Conservation (phyloP, 176 grass and related monocot genomes). For the Canna indica region DNA sequence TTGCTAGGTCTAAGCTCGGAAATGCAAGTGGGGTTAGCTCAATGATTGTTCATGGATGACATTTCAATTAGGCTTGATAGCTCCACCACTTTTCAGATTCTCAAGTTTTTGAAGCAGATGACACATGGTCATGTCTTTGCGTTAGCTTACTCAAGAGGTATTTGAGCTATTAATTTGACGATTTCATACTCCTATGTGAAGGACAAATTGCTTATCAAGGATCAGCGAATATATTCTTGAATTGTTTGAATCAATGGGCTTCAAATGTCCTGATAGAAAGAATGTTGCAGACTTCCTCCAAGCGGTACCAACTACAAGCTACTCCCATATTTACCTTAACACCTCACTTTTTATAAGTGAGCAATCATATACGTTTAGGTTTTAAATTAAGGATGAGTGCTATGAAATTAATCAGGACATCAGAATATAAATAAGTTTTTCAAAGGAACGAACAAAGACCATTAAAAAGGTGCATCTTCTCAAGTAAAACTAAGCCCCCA, state of each 20-base stretch:
- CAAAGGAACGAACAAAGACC: background rate
- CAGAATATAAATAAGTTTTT: background rate
- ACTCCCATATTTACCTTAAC: background rate
- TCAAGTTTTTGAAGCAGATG: slow-evolving; percentile 23
- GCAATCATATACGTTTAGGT: background rate
- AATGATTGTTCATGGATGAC: slow-evolving; percentile 20
- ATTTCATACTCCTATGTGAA: slow-evolving; percentile 27
- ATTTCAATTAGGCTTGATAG: slow-evolving; percentile 27
- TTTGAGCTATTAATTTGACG: slow-evolving; percentile 31
- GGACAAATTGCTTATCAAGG: slow-evolving; percentile 29
- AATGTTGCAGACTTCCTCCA: slow-evolving; percentile 26
- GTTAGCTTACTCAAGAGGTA: slow-evolving; percentile 20
- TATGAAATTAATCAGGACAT: background rate
- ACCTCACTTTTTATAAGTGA: background rate
- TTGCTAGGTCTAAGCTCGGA: too few relatives aligned
- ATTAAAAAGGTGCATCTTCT: background rate
- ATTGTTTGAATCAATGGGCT: slow-evolving; percentile 24
- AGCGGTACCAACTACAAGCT: slow-evolving; percentile 16
- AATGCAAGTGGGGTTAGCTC: slow-evolving; percentile 17
- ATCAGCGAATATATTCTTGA: slow-evolving; percentile 8
- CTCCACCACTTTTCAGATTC: slow-evolving; percentile 26
- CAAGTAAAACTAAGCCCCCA: background rate
- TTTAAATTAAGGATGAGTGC: background rate
- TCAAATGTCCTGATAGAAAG: slow-evolving; percentile 29
- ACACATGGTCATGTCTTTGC: slow-evolving; percentile 23